A percentile compares a stretch with the other conserved stretches of the same genome.
Evolutionary conservation across 2,329 filamentous ascomycete species (phyloP).

Genomic region (Sarocladium strictum): DNA sequence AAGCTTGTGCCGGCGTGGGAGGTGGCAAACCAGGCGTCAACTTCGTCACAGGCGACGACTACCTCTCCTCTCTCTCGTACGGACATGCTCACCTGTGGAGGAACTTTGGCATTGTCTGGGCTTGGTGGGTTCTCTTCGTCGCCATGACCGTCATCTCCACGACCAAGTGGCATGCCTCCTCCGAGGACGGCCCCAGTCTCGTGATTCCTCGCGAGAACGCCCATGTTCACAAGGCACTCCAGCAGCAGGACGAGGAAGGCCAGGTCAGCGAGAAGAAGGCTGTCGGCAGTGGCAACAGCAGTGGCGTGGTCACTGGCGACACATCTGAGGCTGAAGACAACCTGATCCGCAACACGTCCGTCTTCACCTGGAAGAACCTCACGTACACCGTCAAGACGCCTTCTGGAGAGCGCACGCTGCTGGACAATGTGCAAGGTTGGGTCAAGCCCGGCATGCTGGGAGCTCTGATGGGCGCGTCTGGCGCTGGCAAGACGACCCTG

Average conservation of each 20-base stretch:
- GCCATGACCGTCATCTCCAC: conserved; percentile 53
- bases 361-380: conserved; percentile 72
- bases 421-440: conserved; percentile 79
- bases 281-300: neutral
- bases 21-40: conserved; percentile 45
- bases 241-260: conserved; percentile 43
- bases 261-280: conserved; percentile 22
- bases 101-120: conserved; percentile 58
- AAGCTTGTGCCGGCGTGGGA: conserved; percentile 52
- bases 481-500: conserved; percentile 81
- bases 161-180: conserved; percentile 46
- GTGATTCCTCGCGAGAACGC: conserved; percentile 57
- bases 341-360: conserved; percentile 56
- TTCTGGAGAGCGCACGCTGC: conserved; percentile 57
- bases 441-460: conserved; percentile 75
- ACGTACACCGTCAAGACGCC: conserved; percentile 62
- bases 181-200: conserved; percentile 46
- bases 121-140: conserved; percentile 56
- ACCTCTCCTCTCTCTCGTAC: conserved; percentile 50
- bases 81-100: conserved; percentile 47
- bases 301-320: conserved; percentile 27
- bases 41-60: conserved; percentile 51
- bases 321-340: conserved; percentile 17
- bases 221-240: conserved; percentile 25
- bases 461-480: conserved; percentile 75